Percentiles rank a stretch among this genome's conserved stretches.
These are phyloP conservation scores for Dictyostelium brefeldianum DNA, from an alignment of 78 protist species.

Conservation along the genomic window DNA sequence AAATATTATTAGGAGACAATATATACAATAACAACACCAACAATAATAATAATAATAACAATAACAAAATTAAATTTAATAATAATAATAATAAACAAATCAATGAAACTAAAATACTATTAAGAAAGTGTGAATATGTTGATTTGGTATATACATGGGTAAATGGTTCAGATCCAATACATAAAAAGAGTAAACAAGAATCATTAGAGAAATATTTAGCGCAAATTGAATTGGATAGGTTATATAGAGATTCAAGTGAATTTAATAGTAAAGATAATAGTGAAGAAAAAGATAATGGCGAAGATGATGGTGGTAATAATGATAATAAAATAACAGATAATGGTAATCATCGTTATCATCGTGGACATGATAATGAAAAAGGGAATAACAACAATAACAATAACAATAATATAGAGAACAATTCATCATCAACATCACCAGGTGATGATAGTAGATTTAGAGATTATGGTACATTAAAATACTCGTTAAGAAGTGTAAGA, in stretches of 20 bases:
- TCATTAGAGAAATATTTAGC: neutral
- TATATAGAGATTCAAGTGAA: neutral
- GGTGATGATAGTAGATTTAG: conserved; percentile 14
- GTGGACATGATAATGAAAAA: neutral
- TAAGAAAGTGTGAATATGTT: conserved; percentile 5
- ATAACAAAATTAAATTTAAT: neutral
- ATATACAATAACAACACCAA: neutral
- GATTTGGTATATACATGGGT: conserved; percentile 69
- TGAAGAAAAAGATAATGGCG: neutral
- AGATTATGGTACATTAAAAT: conserved; percentile 43
- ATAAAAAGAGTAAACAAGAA: neutral
- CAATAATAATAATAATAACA: neutral
- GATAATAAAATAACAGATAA: too few species aligned
- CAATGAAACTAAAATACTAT: neutral
- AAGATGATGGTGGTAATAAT: neutral
- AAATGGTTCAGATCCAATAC: conserved; percentile 52
- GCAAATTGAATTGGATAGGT: too few species aligned
- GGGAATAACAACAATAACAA: too few species aligned
- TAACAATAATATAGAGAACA: too few species aligned
- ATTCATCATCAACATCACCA: too few species aligned
- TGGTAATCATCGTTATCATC: too few species aligned
- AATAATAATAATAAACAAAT: neutral
- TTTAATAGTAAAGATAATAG: neutral
- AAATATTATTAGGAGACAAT: neutral
- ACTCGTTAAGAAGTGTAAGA: conserved; percentile 34